Evolutionary conservation across 768 basidiomycete genomes (phyloP).

Genomic region (Calocera cornea): DNA sequence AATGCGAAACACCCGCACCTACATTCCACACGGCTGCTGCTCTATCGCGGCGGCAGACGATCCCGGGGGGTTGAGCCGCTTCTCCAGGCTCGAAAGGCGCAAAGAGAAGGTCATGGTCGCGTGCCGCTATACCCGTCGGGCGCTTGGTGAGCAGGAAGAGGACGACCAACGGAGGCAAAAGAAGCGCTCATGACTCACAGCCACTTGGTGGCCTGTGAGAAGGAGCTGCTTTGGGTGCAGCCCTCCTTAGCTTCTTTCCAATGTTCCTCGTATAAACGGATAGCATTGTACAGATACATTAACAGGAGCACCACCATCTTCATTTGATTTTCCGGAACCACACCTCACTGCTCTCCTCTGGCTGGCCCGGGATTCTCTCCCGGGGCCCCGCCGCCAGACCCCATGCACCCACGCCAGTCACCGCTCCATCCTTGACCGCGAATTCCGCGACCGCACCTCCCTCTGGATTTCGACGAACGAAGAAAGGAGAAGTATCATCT

Average conservation of each 20-base stretch:
- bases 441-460: background rate
- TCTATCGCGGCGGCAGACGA: conserved; percentile 26
- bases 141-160: background rate
- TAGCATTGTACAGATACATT: too few species aligned
- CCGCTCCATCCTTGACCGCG: background rate
- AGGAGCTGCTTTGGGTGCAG: too few species aligned
- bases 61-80: background rate
- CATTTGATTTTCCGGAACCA: background rate
- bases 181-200: background rate
- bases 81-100: background rate
- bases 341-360: background rate
- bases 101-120: background rate
- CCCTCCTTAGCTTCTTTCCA: too few species aligned
- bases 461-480: background rate
- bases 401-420: background rate
- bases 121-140: too few species aligned
- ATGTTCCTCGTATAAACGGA: too few species aligned
- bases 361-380: background rate
- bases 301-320: too few species aligned
- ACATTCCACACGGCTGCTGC: conserved; percentile 35
- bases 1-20: conserved; percentile 16
- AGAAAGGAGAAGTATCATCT: background rate
- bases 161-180: background rate
- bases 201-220: too few species aligned
- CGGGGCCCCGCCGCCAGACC: background rate